Base-by-base conservation (phyloP, 768 basidiomycete species). In the Rhizopogon rudus region DNA sequence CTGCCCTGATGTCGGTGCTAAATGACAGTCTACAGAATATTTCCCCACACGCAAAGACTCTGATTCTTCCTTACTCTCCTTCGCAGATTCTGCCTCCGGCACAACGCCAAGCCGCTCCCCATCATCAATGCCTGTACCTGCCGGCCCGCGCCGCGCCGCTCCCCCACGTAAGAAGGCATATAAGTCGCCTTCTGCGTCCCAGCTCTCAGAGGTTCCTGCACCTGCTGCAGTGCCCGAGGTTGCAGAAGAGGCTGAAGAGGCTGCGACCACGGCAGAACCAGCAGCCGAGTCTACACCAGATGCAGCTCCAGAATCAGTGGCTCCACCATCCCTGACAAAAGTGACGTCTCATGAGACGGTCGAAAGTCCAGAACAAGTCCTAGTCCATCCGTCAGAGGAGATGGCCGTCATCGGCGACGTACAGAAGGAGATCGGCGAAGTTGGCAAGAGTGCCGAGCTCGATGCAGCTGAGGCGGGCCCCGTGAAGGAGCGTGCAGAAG, bases 91-190 rank as follows among this genome's bases (percentile, higher is more conserved):
- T 62, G 1, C 43, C 5, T 49, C 48, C 20, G 31, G 16, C 22
- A 5, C 72, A 0, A 68, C 70, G 35, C 61, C 71, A 4, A 54
- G 74, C 10, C 77, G 75, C 37, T 71, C 68, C 22, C 81, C 81
- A 16, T 57, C 73, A 5, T 75, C 82, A 0, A 91, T 93, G 84
- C 88, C 90, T 20, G 75, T 89, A 4, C 88, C 90, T 13, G 79
- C 81, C 13, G 84, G 75, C 16, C 90, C 91, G 42, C 82, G 87
- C 43, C 81, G 91, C 5, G 79, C 88, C 25, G 90, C 78, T 3
- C 89, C 88, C 46, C 91, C 91, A 8, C 76, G 90, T 41, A 84
- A 78, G 70, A 87, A 88, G 63, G 64, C 76, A 5, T 73, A 73
- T 45, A 86, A 82, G 66, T 77, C 81, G 1, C 71, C 75, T n/a